phyloP scores from a whole-genome alignment of 2,329 filamentous ascomycete species.

The Penicillium paneum region DNA sequence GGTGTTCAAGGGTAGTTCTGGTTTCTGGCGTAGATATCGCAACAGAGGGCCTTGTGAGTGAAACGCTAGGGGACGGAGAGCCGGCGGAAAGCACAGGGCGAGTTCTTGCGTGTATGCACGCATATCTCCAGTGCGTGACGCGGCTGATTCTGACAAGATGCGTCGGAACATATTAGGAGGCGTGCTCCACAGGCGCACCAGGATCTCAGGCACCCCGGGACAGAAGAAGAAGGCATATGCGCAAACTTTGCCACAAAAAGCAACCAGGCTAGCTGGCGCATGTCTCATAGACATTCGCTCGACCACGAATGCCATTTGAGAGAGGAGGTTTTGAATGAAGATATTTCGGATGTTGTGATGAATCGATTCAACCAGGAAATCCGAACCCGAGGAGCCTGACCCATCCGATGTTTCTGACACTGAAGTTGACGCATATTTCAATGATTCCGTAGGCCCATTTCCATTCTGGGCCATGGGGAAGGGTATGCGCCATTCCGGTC shows the following conservation, averaged over 20 bases:
- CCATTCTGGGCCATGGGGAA: constrained; percentile 58
- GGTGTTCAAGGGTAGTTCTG: constrained; percentile 64
- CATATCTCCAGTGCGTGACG: constrained; percentile 52
- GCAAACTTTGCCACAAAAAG: constrained; percentile 85
- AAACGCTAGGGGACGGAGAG: constrained; percentile 60
- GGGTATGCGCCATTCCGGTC: constrained; percentile 79
- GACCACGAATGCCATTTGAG: constrained; percentile 82
- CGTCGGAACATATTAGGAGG: constrained; percentile 67
- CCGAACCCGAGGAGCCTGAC: constrained; percentile 54
- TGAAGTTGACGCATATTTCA: constrained; percentile 43
- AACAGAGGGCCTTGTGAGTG: constrained; percentile 59
- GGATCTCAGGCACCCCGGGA: constrained; percentile 76
- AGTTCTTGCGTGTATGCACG: constrained; percentile 62
- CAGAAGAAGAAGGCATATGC: constrained; percentile 94
- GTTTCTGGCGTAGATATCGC: constrained; percentile 61
- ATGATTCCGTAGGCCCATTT: constrained; percentile 29
- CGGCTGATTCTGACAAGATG: constrained; percentile 65
- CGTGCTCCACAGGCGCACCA: constrained; percentile 77
- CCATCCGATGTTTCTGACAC: constrained; percentile 57
- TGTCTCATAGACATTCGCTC: constrained; percentile 82
- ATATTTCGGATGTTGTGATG: constrained; percentile 86
- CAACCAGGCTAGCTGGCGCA: constrained; percentile 67
- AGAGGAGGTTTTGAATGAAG: constrained; percentile 75
- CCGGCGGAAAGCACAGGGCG: constrained; percentile 65
- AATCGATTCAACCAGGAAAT: constrained; percentile 71